These are phyloP conservation scores for Funneliformis caledonium DNA, from an alignment of 371 early-diverging fungal species.

Conservation along the genomic window DNA sequence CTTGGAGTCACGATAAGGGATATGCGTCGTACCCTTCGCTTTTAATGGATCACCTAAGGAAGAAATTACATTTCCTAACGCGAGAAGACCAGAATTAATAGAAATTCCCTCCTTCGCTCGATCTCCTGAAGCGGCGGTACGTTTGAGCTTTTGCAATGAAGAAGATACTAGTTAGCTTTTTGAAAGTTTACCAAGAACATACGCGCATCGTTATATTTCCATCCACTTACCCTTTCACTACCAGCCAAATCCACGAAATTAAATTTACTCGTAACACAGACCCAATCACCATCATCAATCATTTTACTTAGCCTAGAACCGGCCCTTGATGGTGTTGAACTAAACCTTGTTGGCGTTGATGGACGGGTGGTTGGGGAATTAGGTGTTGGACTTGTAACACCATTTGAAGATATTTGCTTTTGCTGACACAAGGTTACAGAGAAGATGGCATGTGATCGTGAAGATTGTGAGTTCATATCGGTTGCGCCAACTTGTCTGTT, in stretches of 20 bases:
- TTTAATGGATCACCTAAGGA: slow-evolving; percentile 93
- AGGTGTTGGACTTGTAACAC: slow-evolving; percentile 32
- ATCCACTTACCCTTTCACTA: slow-evolving; percentile 81
- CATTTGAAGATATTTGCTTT: slow-evolving; percentile 44
- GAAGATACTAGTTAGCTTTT: background rate
- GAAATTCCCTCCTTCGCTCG: slow-evolving; percentile 97
- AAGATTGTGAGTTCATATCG: slow-evolving; percentile 96
- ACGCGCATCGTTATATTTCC: background rate
- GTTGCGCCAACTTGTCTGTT: slow-evolving; percentile 93
- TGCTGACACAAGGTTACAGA: slow-evolving; percentile 83
- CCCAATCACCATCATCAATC: slow-evolving; percentile 53
- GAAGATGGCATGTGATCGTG: slow-evolving; percentile 98
- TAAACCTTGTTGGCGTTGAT: background rate
- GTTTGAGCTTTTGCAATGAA: slow-evolving; percentile 70
- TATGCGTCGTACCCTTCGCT: slow-evolving; percentile 58
- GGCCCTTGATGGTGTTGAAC: background rate
- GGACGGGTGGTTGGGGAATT: background rate
- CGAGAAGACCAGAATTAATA: slow-evolving; percentile 97
- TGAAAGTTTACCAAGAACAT: background rate
- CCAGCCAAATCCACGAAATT: slow-evolving; percentile 99
- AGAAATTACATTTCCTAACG: slow-evolving; percentile 98
- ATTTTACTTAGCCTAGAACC: slow-evolving; percentile 32
- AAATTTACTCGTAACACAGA: slow-evolving; percentile 71
- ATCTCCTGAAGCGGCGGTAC: slow-evolving; percentile 94
- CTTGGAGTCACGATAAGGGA: slow-evolving; percentile 98